Evolutionary conservation across 2,329 filamentous ascomycete genomes (phyloP).

Genomic region (Microdochium paspali): DNA sequence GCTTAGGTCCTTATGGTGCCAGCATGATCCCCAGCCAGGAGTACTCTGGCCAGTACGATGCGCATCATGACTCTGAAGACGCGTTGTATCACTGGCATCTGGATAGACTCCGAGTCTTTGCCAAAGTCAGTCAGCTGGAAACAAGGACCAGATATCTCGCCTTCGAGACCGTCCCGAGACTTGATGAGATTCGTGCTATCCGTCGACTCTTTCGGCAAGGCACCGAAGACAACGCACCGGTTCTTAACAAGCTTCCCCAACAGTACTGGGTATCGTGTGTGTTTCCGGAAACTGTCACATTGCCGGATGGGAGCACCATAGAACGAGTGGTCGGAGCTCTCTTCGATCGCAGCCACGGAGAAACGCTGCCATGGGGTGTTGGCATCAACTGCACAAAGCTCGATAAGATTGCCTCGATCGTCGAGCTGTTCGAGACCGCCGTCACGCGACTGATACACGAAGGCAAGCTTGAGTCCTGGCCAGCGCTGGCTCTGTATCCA

Average conservation of each 20-base stretch:
- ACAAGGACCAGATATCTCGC: conserved; percentile 44
- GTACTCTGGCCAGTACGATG: conserved; percentile 53
- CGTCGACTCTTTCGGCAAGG: conserved; percentile 29
- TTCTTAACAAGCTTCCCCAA: conserved; percentile 10
- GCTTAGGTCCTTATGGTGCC: conserved; percentile 58
- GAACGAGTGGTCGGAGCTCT: conserved; percentile 26
- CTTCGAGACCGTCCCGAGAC: conserved; percentile 56
- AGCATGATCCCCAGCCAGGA: conserved; percentile 57
- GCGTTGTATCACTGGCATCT: conserved; percentile 47
- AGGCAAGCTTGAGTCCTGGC: conserved; percentile 28
- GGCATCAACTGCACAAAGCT: conserved; percentile 64
- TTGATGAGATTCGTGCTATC: conserved; percentile 52
- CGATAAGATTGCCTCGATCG: conserved; percentile 44
- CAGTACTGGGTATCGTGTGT: conserved; percentile 56
- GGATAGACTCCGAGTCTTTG: conserved; percentile 42
- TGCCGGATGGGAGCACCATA: conserved; percentile 47
- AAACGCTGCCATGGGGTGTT: conserved; percentile 44
- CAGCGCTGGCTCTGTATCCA: conserved; percentile 54
- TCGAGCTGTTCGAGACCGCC: conserved; percentile 44
- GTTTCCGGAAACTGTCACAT: conserved; percentile 41
- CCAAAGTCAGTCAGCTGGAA: conserved; percentile 23
- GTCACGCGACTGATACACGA: conserved; percentile 26
- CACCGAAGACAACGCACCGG: conserved; percentile 13
- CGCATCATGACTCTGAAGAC: conserved; percentile 29
- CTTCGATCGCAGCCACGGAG: conserved; percentile 10